Percentiles rank a stretch among this genome's conserved stretches.
These are phyloP conservation scores for Stephanodiscus minutulus DNA, from an alignment of 108 stramenopile genomes.

Conservation along the genomic window DNA sequence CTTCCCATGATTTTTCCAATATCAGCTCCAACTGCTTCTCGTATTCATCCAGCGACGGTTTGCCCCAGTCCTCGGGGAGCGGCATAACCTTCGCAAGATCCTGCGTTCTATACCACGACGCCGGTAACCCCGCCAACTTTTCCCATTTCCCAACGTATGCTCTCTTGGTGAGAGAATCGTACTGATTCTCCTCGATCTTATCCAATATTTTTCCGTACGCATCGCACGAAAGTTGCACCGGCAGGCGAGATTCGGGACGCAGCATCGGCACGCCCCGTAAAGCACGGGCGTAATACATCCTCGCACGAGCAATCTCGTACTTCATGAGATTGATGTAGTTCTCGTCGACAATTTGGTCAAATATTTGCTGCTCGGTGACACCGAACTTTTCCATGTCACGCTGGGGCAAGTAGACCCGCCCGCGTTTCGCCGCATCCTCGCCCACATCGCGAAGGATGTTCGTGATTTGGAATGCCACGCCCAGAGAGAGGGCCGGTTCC, in stretches of 20 bases:
- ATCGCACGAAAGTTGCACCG: slow-evolving; percentile 92
- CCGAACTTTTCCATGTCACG: slow-evolving; percentile 91
- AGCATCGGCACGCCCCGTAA: slow-evolving; percentile 93
- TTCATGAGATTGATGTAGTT: slow-evolving; percentile 94
- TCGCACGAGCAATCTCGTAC: slow-evolving; percentile 91
- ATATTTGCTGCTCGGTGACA: slow-evolving; percentile 91
- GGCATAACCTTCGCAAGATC: slow-evolving; percentile 75
- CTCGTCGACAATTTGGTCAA: slow-evolving; percentile 84
- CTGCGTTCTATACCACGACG: slow-evolving; percentile 89
- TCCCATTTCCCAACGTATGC: slow-evolving; percentile 96
- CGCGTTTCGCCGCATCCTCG: slow-evolving; percentile 91
- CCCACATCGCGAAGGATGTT: slow-evolving; percentile 98
- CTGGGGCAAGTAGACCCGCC: slow-evolving; percentile 92
- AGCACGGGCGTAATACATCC: slow-evolving; percentile 94
- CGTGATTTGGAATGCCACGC: slow-evolving; percentile 98
- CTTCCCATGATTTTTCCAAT: slow-evolving; percentile 33
- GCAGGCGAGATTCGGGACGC: slow-evolving; percentile 81
- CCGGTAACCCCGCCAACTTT: slow-evolving; percentile 93
- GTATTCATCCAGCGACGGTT: slow-evolving; percentile 47
- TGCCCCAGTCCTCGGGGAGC: slow-evolving; percentile 72
- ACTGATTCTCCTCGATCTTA: slow-evolving; percentile 94
- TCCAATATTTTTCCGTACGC: slow-evolving; percentile 93
- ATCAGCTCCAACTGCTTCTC: slow-evolving; percentile 42
- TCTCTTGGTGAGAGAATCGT: slow-evolving; percentile 92
- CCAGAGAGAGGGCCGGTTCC: slow-evolving; percentile 93